These are phyloP conservation scores for Pseudocercospora vitis DNA, from an alignment of 2,329 filamentous ascomycete genomes.

Conservation along the genomic window DNA sequence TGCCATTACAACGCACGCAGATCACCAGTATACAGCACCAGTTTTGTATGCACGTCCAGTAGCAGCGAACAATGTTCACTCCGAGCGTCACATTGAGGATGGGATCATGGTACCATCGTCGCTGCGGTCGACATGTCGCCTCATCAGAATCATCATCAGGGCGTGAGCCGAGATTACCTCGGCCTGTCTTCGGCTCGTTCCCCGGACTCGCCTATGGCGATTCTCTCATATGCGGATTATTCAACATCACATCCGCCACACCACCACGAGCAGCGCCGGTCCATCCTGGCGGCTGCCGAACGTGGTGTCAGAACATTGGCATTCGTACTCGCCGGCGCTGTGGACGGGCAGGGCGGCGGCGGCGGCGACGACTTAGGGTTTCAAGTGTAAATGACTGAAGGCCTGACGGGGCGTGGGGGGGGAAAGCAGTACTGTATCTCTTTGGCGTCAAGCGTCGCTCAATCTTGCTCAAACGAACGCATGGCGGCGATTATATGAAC, in stretches of 20 bases:
- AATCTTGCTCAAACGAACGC: constrained; percentile 7
- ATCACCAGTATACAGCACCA: background rate
- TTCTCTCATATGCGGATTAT: background rate
- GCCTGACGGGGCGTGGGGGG: constrained; percentile 1
- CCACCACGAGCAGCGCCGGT: too few relatives aligned
- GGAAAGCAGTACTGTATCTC: too few relatives aligned
- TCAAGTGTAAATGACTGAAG: background rate
- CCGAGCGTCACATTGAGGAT: background rate
- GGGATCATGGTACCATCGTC: background rate
- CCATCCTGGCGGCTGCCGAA: too few relatives aligned
- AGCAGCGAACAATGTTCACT: background rate
- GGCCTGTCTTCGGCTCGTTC: background rate
- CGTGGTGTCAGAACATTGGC: too few relatives aligned
- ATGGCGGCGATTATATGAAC: background rate
- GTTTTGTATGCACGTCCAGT: background rate
- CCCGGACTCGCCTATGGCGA: background rate
- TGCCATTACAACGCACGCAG: constrained; percentile 2
- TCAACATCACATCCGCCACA: background rate
- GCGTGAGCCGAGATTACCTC: background rate
- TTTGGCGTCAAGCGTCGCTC: background rate
- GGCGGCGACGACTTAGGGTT: background rate
- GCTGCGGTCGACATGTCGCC: background rate
- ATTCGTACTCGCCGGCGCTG: background rate
- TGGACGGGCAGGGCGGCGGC: too few relatives aligned
- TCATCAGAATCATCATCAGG: background rate